A percentile compares a stretch with the other conserved stretches of the same genome.
Evolutionary conservation across 176 grass and related monocot species (phyloP).

Genomic region (Bonia amplexicaulis): DNA sequence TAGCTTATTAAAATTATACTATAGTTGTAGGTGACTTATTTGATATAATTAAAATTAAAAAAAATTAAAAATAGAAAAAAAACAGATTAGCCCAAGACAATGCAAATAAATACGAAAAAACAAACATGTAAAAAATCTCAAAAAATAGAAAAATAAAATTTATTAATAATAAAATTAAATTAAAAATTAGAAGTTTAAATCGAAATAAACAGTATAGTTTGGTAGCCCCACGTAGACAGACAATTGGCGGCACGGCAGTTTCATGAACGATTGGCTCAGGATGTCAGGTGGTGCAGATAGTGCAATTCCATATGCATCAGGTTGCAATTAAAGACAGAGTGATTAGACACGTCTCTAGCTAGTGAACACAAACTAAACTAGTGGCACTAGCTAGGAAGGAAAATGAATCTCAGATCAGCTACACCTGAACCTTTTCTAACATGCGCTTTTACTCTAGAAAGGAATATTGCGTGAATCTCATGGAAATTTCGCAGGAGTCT

Average conservation of each 20-base stretch:
- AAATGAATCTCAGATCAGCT: not conserved
- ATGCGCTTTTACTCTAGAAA: not conserved
- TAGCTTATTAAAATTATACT: too few species aligned
- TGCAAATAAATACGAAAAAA: too few species aligned
- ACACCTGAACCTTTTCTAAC: not conserved
- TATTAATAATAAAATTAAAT: too few species aligned
- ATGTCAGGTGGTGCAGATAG: not conserved
- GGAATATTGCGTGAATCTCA: not conserved
- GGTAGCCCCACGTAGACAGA: not conserved
- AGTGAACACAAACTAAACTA: not conserved
- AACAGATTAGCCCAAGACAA: rapidly evolving
- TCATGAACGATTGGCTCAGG: not conserved
- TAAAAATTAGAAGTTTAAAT: too few species aligned
- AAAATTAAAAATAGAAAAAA: too few species aligned
- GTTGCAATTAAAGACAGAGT: not conserved
- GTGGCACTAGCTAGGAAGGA: not conserved
- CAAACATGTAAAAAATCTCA: too few species aligned
- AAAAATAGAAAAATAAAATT: too few species aligned
- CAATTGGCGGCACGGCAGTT: not conserved
- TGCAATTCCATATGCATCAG: not conserved
- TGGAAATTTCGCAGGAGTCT: not conserved
- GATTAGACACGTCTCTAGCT: slow-evolving; percentile 13
- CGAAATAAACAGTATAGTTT: too few species aligned
- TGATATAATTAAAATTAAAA: too few species aligned
- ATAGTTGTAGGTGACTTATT: too few species aligned